A percentile compares a stretch with the other conserved stretches of the same genome.
Conservation (phyloP, 768 basidiomycete genomes). For the Suillus clintonianus region DNA sequence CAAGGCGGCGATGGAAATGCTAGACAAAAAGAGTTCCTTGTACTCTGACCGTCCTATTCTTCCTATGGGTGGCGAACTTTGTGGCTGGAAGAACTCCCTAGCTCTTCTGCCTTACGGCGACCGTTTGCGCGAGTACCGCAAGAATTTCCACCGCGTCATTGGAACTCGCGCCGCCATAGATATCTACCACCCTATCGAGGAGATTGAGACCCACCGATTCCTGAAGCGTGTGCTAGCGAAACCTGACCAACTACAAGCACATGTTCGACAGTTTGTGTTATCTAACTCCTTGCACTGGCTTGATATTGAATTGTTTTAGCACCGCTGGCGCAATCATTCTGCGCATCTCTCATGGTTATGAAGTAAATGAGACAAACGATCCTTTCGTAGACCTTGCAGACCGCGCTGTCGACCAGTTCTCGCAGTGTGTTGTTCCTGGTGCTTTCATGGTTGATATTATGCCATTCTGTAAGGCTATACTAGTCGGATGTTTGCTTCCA, state of each 20-base stretch:
- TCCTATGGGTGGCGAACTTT: slow-evolving; percentile 39
- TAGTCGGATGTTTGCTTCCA: neutral
- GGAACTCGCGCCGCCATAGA: slow-evolving; percentile 41
- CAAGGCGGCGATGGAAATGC: slow-evolving; percentile 52
- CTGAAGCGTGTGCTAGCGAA: slow-evolving; percentile 40
- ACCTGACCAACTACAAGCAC: slow-evolving; percentile 36
- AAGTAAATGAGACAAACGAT: slow-evolving; percentile 51
- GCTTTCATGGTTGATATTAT: slow-evolving; percentile 52
- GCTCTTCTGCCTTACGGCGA: slow-evolving; percentile 42
- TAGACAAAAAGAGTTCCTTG: slow-evolving; percentile 65
- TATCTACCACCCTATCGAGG: slow-evolving; percentile 36
- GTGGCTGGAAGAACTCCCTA: slow-evolving; percentile 34
- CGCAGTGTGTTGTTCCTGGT: slow-evolving; percentile 48
- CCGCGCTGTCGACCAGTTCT: slow-evolving; percentile 52
- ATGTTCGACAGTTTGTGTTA: slow-evolving; percentile 41
- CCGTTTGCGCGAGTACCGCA: slow-evolving; percentile 43
- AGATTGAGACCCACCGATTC: slow-evolving; percentile 44
- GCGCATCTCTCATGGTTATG: slow-evolving; percentile 55
- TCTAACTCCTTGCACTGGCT: neutral
- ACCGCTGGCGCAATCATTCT: slow-evolving; percentile 56
- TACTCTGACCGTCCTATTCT: slow-evolving; percentile 66
- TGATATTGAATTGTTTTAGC: slow-evolving; percentile 22
- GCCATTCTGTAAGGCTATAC: slow-evolving; percentile 36
- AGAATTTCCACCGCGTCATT: slow-evolving; percentile 41
- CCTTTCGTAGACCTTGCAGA: slow-evolving; percentile 55